Conservation (phyloP, 2,329 filamentous ascomycete genomes). For the Monosporascus sp. region DNA sequence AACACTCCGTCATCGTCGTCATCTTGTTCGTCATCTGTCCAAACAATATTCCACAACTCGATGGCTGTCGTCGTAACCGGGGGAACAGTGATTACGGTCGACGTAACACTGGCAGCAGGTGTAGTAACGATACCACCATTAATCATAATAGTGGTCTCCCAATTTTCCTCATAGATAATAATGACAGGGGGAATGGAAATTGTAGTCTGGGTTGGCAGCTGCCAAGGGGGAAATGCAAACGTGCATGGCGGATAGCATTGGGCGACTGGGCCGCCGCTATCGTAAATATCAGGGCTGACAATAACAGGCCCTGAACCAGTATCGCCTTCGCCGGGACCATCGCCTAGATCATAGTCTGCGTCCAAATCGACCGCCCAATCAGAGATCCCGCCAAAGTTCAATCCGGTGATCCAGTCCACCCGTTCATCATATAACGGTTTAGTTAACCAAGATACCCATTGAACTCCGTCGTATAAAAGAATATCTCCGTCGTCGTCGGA, state of each 20-base stretch:
- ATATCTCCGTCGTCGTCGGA: slow-evolving; percentile 12
- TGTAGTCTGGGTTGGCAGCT: neutral
- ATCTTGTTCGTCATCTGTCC: too few relatives aligned
- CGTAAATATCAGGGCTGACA: neutral
- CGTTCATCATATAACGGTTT: slow-evolving; percentile 8
- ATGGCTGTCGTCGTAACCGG: too few relatives aligned
- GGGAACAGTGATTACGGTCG: too few relatives aligned
- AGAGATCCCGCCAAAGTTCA: slow-evolving; percentile 26
- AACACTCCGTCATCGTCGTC: too few relatives aligned
- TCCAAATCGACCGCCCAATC: slow-evolving; percentile 33
- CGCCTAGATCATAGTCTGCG: neutral
- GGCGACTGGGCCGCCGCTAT: neutral
- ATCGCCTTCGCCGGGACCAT: neutral
- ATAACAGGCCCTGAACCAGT: neutral
- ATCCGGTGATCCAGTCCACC: slow-evolving; percentile 8
- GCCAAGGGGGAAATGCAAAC: neutral
- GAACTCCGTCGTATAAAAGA: slow-evolving; percentile 26
- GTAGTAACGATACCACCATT: too few relatives aligned
- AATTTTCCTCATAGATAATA: neutral
- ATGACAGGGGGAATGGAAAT: neutral
- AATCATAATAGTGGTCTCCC: too few relatives aligned
- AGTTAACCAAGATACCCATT: slow-evolving; percentile 29
- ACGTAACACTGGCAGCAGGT: too few relatives aligned
- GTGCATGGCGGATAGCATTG: neutral
- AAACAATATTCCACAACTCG: too few relatives aligned